Conservation (phyloP, 2,329 filamentous ascomycete species). For the Stemphylium lycopersici region DNA sequence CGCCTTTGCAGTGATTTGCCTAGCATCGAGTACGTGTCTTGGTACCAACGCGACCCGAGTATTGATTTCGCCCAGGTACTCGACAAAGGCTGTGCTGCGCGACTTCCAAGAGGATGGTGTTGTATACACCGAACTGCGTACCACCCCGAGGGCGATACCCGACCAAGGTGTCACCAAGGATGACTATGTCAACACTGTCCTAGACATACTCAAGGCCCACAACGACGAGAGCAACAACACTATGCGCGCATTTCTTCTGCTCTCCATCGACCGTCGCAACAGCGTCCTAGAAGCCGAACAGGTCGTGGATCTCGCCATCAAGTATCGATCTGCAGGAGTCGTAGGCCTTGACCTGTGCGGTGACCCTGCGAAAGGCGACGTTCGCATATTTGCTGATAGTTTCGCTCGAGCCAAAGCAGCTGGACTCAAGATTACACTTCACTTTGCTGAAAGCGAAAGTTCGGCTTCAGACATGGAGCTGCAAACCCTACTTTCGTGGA, state of each 20-base stretch:
- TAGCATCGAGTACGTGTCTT: conserved; percentile 64
- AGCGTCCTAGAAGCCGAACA: conserved; percentile 64
- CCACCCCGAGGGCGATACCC: conserved; percentile 72
- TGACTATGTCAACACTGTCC: conserved; percentile 69
- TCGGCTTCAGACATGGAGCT: conserved; percentile 67
- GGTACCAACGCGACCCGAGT: background rate
- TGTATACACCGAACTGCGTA: conserved; percentile 78
- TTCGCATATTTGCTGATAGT: conserved; percentile 64
- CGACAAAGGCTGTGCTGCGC: conserved; percentile 65
- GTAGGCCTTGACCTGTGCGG: conserved; percentile 82
- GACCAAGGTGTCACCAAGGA: conserved; percentile 62
- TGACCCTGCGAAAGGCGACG: conserved; percentile 68
- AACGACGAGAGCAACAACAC: conserved; percentile 44
- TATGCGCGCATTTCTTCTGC: conserved; percentile 70
- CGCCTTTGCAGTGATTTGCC: conserved; percentile 69
- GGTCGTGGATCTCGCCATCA: conserved; percentile 67
- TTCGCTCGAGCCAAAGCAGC: conserved; percentile 63
- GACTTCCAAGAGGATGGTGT: conserved; percentile 73
- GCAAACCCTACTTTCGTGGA: conserved; percentile 66
- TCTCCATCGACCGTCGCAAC: conserved; percentile 75
- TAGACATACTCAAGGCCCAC: conserved; percentile 65
- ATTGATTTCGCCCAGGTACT: conserved; percentile 50
- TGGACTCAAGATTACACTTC: conserved; percentile 71
- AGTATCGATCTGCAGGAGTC: conserved; percentile 61
- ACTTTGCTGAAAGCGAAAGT: conserved; percentile 74